A percentile compares a stretch with the other conserved stretches of the same genome.
Conservation (phyloP, 148 eudicot genomes). For the Fallopia convolvulus region DNA sequence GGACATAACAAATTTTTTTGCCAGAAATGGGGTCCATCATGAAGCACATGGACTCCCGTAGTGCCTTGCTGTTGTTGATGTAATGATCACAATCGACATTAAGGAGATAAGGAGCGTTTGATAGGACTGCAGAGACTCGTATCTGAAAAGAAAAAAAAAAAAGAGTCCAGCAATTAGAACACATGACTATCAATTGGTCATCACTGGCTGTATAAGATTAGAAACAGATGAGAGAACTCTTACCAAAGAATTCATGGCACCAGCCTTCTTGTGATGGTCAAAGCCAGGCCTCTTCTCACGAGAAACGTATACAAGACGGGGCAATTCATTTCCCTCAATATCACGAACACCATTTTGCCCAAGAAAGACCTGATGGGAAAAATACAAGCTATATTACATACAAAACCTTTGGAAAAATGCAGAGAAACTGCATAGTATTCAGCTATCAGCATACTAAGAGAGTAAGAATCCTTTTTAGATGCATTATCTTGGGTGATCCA, state of each 20-base stretch:
- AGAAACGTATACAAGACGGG: constrained; percentile 91
- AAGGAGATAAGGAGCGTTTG: constrained; percentile 86
- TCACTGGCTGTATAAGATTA: background rate
- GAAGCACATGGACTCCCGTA: constrained; percentile 95
- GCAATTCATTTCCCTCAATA: constrained; percentile 69
- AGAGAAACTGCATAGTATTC: background rate
- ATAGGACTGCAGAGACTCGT: constrained; percentile 76
- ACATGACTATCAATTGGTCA: background rate
- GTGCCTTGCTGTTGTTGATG: constrained; percentile 85
- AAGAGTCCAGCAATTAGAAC: background rate
- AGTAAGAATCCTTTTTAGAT: too few species aligned
- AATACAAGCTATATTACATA: background rate
- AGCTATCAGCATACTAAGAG: background rate
- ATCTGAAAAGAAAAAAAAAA: constrained; percentile 27
- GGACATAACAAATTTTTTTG: constrained; percentile 88
- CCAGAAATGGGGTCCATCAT: constrained; percentile 94
- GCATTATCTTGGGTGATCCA: background rate
- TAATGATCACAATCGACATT: constrained; percentile 97
- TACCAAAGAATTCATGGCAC: constrained; percentile 96
- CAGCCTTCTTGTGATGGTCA: constrained; percentile 95
- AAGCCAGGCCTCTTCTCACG: constrained; percentile 97
- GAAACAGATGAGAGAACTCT: background rate
- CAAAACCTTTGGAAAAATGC: background rate
- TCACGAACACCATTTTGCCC: constrained; percentile 82
- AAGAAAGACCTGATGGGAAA: constrained; percentile 58